These are phyloP conservation scores for Blastobotrys americana DNA, from an alignment of 805 yeast species.

Conservation along the genomic window DNA sequence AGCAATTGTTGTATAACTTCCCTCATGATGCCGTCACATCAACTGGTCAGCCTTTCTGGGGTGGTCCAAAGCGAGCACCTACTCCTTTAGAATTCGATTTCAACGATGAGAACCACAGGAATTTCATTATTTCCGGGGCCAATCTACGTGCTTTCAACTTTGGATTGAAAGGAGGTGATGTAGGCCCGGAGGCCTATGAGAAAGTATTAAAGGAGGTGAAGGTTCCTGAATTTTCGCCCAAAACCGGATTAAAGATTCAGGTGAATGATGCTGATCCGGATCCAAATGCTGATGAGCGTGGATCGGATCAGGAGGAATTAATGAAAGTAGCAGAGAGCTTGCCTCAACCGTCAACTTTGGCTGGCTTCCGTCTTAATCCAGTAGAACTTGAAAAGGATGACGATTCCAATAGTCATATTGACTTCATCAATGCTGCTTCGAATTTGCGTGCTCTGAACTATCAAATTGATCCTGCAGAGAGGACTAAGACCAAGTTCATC, in stretches of 20 bases:
- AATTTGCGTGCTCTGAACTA: constrained; percentile 93
- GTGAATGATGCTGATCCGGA: constrained; percentile 86
- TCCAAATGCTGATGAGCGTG: constrained; percentile 34
- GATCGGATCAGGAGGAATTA: constrained; percentile 55
- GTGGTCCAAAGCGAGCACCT: constrained; percentile 97
- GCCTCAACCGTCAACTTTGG: constrained; percentile 83
- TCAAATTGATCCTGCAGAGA: constrained; percentile 80
- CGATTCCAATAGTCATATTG: constrained; percentile 93
- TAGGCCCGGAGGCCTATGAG: constrained; percentile 39
- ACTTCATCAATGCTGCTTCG: constrained; percentile 91
- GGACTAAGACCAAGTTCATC: constrained; percentile 85
- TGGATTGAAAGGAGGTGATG: constrained; percentile 71
- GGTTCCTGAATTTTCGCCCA: constrained; percentile 66
- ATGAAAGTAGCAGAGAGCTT: constrained; percentile 63
- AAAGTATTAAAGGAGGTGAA: constrained; percentile 45
- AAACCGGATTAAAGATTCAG: constrained; percentile 70
- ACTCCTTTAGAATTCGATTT: constrained; percentile 73
- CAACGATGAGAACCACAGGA: constrained; percentile 66
- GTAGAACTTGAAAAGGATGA: constrained; percentile 98
- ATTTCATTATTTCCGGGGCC: constrained; percentile 83
- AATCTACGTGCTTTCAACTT: constrained; percentile 84
- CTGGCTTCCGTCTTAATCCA: constrained; percentile 80
- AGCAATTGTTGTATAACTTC: constrained; percentile 87
- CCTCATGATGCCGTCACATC: constrained; percentile 91
- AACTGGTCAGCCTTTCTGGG: constrained; percentile 91